Evolutionary conservation across 345 rosid species (phyloP).

Genomic region (Lenwebbia sp.): DNA sequence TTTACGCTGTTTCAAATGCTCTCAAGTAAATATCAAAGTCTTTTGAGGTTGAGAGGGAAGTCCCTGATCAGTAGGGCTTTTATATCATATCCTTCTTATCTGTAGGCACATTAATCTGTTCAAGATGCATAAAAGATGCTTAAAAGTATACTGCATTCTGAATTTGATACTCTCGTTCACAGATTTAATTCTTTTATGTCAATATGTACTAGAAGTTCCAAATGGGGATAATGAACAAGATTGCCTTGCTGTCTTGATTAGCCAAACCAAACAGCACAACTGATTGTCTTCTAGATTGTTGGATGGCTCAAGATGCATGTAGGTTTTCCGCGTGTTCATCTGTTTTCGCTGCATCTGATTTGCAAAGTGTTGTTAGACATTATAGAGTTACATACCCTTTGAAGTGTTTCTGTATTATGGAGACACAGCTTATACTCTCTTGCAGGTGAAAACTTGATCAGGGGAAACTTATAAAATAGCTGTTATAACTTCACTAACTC

Average conservation of each 20-base stretch:
- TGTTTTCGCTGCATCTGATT: background rate
- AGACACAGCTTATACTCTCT: background rate
- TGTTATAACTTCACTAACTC: background rate
- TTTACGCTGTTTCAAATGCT: conserved; percentile 56
- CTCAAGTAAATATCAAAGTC: conserved; percentile 35
- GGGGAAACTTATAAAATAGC: background rate
- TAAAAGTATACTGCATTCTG: background rate
- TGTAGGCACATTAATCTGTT: background rate
- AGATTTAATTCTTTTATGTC: background rate
- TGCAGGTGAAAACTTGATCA: background rate
- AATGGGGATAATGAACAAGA: background rate
- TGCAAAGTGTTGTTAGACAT: background rate
- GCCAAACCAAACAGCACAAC: background rate
- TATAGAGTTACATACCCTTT: background rate
- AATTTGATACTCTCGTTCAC: background rate
- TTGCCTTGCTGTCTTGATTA: background rate
- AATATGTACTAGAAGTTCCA: background rate
- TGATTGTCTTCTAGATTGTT: background rate
- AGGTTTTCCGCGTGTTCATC: background rate
- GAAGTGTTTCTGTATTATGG: background rate
- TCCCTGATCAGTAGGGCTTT: background rate
- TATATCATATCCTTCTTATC: background rate
- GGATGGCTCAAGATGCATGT: background rate
- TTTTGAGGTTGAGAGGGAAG: background rate
- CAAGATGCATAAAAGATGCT: background rate